Percentiles rank a stretch among this genome's conserved stretches.
Conservation (phyloP, 495 filamentous ascomycete genomes). For the Lepidopterella palustris region DNA sequence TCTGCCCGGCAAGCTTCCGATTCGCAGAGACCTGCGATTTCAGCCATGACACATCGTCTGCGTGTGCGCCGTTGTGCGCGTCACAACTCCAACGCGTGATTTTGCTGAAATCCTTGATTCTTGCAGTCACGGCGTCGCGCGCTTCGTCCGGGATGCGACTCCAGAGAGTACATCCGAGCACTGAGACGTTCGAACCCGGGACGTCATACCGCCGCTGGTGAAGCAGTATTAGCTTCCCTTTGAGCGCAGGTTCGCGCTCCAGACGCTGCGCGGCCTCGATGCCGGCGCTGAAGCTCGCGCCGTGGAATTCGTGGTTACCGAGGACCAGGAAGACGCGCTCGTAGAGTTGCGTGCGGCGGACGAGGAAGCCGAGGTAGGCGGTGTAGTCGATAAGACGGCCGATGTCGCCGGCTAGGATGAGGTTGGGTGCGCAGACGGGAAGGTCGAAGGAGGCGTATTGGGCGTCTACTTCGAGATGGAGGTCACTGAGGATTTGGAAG, state of each 20-base stretch:
- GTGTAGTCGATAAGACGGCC: conserved; percentile 50
- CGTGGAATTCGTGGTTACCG: conserved; percentile 58
- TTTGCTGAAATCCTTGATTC: conserved; percentile 46
- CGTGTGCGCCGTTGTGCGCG: conserved; percentile 46
- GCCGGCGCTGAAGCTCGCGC: conserved; percentile 34
- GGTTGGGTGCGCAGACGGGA: conserved; percentile 42
- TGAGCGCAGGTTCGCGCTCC: conserved; percentile 41
- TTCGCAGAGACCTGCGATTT: conserved; percentile 30
- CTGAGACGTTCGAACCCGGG: conserved; percentile 36
- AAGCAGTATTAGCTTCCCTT: conserved; percentile 43
- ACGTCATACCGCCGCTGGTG: conserved; percentile 41
- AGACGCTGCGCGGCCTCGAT: conserved; percentile 42
- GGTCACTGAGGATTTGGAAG: conserved; percentile 52
- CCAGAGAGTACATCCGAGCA: conserved; percentile 55
- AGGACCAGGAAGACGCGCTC: conserved; percentile 47
- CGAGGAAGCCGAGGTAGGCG: conserved; percentile 46
- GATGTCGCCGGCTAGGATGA: conserved; percentile 55
- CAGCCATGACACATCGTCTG: conserved; percentile 46
- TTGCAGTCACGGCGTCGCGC: conserved; percentile 36
- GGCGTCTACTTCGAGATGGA: conserved; percentile 50
- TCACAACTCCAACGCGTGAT: conserved; percentile 45
- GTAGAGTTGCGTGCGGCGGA: conserved; percentile 42
- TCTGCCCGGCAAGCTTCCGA: conserved; percentile 8
- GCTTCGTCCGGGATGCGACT: conserved; percentile 42
- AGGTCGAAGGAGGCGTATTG: conserved; percentile 48